Evolutionary conservation across 1,284 basidiomycete genomes (phyloP).

Genomic region (Ustilago xerochloae): DNA sequence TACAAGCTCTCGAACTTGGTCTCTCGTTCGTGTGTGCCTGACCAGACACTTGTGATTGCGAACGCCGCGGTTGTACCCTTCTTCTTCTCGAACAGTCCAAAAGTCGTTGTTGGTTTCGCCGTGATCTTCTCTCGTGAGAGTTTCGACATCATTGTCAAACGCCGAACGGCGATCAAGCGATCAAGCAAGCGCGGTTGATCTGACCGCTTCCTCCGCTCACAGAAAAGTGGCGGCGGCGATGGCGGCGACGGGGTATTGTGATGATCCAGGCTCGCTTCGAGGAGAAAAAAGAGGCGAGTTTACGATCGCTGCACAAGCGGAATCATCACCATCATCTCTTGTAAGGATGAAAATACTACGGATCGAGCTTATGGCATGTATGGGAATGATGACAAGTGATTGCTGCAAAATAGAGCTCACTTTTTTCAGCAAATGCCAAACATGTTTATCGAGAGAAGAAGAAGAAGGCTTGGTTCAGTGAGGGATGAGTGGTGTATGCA

Average conservation of each 20-base stretch:
- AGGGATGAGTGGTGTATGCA: not conserved
- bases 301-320: constrained; percentile 25
- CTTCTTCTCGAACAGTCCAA: not conserved
- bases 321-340: constrained; percentile 2
- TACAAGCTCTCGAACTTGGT: not conserved
- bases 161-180: too few species aligned
- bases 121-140: too few species aligned
- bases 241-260: too few species aligned
- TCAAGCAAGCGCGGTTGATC: too few species aligned
- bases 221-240: too few species aligned
- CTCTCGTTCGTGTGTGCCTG: not conserved
- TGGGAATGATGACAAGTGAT: not conserved
- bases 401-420: not conserved
- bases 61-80: not conserved
- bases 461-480: constrained; percentile 3
- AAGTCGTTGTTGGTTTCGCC: not conserved
- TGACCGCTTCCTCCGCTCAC: too few species aligned
- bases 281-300: not conserved
- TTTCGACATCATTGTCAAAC: too few species aligned
- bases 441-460: not conserved
- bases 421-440: not conserved
- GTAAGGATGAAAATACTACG: not conserved
- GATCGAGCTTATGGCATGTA: not conserved
- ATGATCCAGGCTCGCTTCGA: not conserved
- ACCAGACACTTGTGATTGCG: too few species aligned